Evolutionary conservation across 495 filamentous ascomycete genomes (phyloP).

Genomic region (Hypoxylon cercidicola): DNA sequence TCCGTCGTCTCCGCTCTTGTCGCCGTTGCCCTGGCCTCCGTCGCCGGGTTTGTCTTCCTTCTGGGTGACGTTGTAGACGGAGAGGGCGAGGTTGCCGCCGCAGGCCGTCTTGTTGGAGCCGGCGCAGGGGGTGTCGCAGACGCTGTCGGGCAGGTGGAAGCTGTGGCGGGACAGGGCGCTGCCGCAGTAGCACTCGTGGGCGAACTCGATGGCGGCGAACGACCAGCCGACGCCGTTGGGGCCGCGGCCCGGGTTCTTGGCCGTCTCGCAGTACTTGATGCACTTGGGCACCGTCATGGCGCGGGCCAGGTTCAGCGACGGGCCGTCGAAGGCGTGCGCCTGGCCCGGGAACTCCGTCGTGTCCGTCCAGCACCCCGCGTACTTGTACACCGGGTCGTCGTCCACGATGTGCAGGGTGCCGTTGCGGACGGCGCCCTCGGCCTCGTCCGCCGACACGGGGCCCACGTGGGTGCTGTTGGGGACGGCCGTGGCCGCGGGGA

Average conservation of each 20-base stretch:
- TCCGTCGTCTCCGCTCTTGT: not conserved
- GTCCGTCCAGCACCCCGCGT: slow-evolving; percentile 64
- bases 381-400: slow-evolving; percentile 45
- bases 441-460: not conserved
- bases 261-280: slow-evolving; percentile 51
- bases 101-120: slow-evolving; percentile 56
- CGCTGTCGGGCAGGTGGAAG: slow-evolving; percentile 45
- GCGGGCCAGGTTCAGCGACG: slow-evolving; percentile 39
- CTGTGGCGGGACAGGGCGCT: slow-evolving; percentile 47
- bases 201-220: slow-evolving; percentile 61
- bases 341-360: slow-evolving; percentile 48
- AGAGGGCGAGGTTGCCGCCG: slow-evolving; percentile 53
- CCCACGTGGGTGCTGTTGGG: not conserved
- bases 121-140: slow-evolving; percentile 57
- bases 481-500: not conserved
- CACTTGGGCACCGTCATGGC: slow-evolving; percentile 57
- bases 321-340: slow-evolving; percentile 45
- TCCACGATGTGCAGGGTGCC: slow-evolving; percentile 32
- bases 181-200: slow-evolving; percentile 64
- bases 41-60: not conserved
- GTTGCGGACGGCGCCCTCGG: not conserved
- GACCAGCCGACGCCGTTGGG: not conserved
- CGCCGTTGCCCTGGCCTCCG: not conserved
- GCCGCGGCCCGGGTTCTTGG: slow-evolving; percentile 1
- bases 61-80: slow-evolving; percentile 22